phyloP scores from a whole-genome alignment of 1,284 basidiomycete species.

The Ceratobasidium sp. region DNA sequence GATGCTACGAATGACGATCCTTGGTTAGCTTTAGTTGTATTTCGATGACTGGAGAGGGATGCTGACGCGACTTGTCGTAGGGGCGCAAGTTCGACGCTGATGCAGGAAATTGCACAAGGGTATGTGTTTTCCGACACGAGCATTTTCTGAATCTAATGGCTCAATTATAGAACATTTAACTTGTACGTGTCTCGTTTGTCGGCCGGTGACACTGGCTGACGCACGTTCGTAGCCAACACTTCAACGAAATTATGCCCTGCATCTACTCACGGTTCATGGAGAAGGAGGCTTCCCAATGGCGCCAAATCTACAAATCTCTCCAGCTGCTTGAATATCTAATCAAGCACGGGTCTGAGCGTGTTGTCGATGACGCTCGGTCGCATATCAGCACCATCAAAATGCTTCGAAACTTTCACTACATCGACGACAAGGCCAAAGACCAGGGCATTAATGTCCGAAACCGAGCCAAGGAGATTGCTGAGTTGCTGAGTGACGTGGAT shows the following conservation, averaged over 20 bases:
- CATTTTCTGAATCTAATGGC: neutral
- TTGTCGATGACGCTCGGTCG: conserved; percentile 95
- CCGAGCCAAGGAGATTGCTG: conserved; percentile 89
- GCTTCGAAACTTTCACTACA: conserved; percentile 97
- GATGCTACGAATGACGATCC: conserved; percentile 99
- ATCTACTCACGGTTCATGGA: conserved; percentile 96
- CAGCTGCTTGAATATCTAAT: conserved; percentile 95
- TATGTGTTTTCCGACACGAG: conserved; percentile 53
- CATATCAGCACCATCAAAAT: conserved; percentile 97
- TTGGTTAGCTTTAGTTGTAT: conserved; percentile 66
- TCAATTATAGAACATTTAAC: conserved; percentile 76
- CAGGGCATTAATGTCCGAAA: conserved; percentile 99
- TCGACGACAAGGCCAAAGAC: conserved; percentile 98
- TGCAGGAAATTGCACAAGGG: conserved; percentile 98
- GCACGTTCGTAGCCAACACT: conserved; percentile 77
- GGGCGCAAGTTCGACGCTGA: conserved; percentile 97
- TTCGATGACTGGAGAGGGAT: neutral
- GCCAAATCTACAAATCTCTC: conserved; percentile 99
- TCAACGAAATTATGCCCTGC: conserved; percentile 99
- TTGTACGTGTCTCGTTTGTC: conserved; percentile 66
- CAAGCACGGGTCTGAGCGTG: conserved; percentile 98
- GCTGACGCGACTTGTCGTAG: conserved; percentile 53
- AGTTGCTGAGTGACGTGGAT: conserved; percentile 90
- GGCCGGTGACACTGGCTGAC: neutral
- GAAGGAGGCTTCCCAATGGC: conserved; percentile 97